phyloP scores from a whole-genome alignment of 2,329 filamentous ascomycete species.

The Beauveria medogensis region DNA sequence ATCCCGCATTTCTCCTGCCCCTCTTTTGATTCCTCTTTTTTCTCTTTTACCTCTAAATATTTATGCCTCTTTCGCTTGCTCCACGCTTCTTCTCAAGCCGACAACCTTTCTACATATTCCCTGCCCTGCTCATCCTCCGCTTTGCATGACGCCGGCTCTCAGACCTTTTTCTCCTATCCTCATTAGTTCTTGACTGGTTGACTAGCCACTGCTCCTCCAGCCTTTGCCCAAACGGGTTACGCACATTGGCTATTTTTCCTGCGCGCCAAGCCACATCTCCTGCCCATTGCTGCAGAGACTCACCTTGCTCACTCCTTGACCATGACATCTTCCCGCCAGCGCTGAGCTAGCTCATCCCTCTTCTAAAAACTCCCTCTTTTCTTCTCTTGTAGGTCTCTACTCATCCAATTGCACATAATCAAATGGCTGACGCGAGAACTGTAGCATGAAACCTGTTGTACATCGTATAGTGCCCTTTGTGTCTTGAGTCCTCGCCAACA shows the following conservation, averaged over 20 bases:
- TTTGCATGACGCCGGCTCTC: neutral
- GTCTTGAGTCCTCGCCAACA: neutral
- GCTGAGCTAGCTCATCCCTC: neutral
- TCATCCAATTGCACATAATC: neutral
- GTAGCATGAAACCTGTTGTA: neutral
- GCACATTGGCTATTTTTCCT: neutral
- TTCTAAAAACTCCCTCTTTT: neutral
- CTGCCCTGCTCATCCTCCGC: neutral
- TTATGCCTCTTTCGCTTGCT: too few species aligned
- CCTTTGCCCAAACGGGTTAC: neutral
- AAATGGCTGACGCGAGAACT: neutral
- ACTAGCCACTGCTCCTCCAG: neutral
- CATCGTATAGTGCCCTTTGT: too few species aligned
- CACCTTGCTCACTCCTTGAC: neutral
- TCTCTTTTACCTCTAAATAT: neutral
- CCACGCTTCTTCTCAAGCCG: neutral
- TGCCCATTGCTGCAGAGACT: neutral
- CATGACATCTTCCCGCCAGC: neutral
- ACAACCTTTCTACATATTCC: neutral
- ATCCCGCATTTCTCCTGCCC: neutral
- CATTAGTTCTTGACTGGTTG: neutral
- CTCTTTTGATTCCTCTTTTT: neutral
- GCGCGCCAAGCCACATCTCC: neutral
- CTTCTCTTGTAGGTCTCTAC: neutral
- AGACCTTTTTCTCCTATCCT: neutral